Evolutionary conservation across 176 grass and related monocot species (phyloP), one percentile per base, ranked within the genome.

Genomic region (Microstegium vimineum): DNA sequence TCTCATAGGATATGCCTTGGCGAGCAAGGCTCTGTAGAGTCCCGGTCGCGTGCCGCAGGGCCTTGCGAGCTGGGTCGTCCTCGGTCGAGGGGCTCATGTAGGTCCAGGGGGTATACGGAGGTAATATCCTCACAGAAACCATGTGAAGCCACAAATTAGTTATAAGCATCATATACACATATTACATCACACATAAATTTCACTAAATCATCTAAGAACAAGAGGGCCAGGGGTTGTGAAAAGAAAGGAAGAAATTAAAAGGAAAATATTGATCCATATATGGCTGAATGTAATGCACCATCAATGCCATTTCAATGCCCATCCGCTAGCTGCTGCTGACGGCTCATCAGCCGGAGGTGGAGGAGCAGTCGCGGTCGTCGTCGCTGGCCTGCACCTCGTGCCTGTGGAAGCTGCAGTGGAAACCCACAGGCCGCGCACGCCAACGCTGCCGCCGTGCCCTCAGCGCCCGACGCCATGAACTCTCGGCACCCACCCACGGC

Each of bases 351-450:
- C 46, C 59, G 77, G 72, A 81, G 75, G 70, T 32, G 80, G 83
- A 80, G 27, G 78, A 77, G 74, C 62, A 79, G 69, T 78, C 84
- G 66, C 60, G 41, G 10, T 87, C 81, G 49, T 30, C 60, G 8
- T 0, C 59, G 27, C 13, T 27, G 61, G 78, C 10, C 74, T 85
- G 85, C 49, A 90, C 85, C 88, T 90, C 87, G 25, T 87, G 81
- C 76, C 80, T 66, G 91, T 93, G 91, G 87, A 93, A 93, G 91
- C 87, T 93, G 36, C 87, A 85, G 91, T 93, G 91, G 91, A 87
- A 87, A 93, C 49, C 45, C 35, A 77, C 91, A 93, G 51, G 91
- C 91, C 61, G 87, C 91, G 66, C 91, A 93, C 16, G 66, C 8
- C 26, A 93, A 72, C 61, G 84, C 91, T 25, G 35, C 62, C 9